phyloP scores from a whole-genome alignment of 768 basidiomycete species.

The Phanerodontia chrysosporium region DNA sequence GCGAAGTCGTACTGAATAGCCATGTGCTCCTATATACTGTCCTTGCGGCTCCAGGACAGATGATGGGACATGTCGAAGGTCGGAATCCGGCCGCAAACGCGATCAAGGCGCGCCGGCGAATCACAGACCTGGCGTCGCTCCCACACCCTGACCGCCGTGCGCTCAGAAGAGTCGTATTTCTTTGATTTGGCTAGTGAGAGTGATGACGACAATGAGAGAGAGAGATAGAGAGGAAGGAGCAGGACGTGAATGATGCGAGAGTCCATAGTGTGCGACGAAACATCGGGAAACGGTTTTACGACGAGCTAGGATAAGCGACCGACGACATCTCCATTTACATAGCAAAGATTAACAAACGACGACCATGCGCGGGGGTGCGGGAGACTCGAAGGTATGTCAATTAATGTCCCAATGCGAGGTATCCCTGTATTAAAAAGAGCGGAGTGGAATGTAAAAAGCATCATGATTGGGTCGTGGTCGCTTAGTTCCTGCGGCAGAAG shows the following conservation, averaged over 20 bases:
- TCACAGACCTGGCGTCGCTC: neutral
- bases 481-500: slow-evolving; percentile 71
- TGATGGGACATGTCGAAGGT: neutral
- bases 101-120: neutral
- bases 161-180: neutral
- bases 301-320: neutral
- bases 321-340: slow-evolving; percentile 1
- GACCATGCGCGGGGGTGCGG: neutral
- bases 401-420: slow-evolving; percentile 13
- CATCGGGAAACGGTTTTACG: neutral
- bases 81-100: neutral
- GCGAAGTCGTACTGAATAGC: neutral
- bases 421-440: slow-evolving; percentile 5
- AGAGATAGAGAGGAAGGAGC: neutral
- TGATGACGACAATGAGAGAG: neutral
- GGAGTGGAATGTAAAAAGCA: neutral
- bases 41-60: neutral
- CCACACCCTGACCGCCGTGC: neutral
- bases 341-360: neutral
- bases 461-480: neutral
- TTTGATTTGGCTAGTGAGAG: no score
- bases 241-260: neutral
- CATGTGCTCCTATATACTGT: neutral
- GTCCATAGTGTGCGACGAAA: neutral
- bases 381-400: slow-evolving; percentile 1